Evolutionary conservation across 192 early-diverging fungal genomes (phyloP).

Genomic region (Kickxella alabastrina): DNA sequence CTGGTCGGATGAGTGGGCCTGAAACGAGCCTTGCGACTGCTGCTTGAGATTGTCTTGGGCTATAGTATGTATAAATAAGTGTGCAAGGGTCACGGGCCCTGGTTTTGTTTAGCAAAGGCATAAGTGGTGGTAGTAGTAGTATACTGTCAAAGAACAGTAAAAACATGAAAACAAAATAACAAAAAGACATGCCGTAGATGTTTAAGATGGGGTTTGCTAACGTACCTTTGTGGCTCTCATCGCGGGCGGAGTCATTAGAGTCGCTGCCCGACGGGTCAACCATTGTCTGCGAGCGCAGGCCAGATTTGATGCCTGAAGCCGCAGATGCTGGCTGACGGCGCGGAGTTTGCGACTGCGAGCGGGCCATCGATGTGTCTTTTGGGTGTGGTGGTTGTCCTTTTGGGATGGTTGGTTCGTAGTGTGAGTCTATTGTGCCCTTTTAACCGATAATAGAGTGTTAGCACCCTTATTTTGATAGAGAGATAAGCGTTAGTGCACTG

Average conservation of each 20-base stretch:
- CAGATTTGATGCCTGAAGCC: not conserved
- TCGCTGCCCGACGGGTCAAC: not conserved
- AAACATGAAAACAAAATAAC: not conserved
- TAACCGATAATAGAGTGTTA: not conserved
- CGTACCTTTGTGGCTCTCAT: not conserved
- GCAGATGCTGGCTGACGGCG: not conserved
- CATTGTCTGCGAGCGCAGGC: not conserved
- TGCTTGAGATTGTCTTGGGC: not conserved
- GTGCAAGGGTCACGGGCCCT: not conserved
- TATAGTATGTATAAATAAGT: not conserved
- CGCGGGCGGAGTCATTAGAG: not conserved
- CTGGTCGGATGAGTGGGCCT: not conserved
- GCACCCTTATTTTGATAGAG: not conserved
- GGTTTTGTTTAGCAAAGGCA: not conserved
- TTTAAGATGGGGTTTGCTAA: too few species aligned
- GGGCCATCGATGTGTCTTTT: not conserved
- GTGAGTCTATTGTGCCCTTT: not conserved
- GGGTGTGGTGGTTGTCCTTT: not conserved
- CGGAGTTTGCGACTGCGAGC: not conserved
- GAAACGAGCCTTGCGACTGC: constrained; percentile 9
- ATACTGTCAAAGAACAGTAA: not conserved
- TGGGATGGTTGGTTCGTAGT: not conserved
- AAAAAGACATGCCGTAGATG: not conserved
- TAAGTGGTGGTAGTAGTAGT: not conserved
- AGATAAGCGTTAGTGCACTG: not conserved